Percentiles rank a stretch among this genome's conserved stretches.
These are phyloP conservation scores for Kalaharituber pfeilii DNA, from an alignment of 2,329 filamentous ascomycete genomes.

Conservation along the genomic window DNA sequence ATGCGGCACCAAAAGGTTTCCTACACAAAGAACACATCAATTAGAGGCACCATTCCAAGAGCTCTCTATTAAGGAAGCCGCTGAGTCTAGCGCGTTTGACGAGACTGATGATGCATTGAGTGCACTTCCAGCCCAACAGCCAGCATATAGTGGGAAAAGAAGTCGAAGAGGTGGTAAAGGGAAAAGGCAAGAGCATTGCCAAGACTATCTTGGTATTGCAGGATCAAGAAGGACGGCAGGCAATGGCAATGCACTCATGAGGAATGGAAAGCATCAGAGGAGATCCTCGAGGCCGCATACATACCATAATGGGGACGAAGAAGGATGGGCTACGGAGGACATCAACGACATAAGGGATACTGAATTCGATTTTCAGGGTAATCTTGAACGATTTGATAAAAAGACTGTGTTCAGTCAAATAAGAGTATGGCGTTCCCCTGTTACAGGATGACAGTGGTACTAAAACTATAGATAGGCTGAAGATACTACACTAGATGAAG, in stretches of 20 bases:
- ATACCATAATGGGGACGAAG: constrained; percentile 37
- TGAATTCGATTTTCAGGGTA: constrained; percentile 84
- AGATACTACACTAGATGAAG: constrained; percentile 74
- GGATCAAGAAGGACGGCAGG: not conserved
- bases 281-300: constrained; percentile 30
- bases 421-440: constrained; percentile 9
- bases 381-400: constrained; percentile 90
- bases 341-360: constrained; percentile 84
- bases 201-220: constrained; percentile 8
- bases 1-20: not conserved
- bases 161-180: constrained; percentile 8
- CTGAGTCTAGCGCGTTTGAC: constrained; percentile 22
- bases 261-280: constrained; percentile 31
- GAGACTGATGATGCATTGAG: constrained; percentile 21
- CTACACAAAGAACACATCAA: not conserved
- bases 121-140: not conserved
- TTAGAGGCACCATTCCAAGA: constrained; percentile 14
- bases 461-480: constrained; percentile 41
- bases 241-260: constrained; percentile 28
- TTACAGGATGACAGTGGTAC: not conserved
- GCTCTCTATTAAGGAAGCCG: constrained; percentile 16
- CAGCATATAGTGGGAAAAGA: not conserved
- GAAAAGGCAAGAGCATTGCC: constrained; percentile 5
- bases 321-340: constrained; percentile 90
- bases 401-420: constrained; percentile 81